Conservation (phyloP, 1,139 yeast genomes). For the Blastobotrys ciferrii region DNA sequence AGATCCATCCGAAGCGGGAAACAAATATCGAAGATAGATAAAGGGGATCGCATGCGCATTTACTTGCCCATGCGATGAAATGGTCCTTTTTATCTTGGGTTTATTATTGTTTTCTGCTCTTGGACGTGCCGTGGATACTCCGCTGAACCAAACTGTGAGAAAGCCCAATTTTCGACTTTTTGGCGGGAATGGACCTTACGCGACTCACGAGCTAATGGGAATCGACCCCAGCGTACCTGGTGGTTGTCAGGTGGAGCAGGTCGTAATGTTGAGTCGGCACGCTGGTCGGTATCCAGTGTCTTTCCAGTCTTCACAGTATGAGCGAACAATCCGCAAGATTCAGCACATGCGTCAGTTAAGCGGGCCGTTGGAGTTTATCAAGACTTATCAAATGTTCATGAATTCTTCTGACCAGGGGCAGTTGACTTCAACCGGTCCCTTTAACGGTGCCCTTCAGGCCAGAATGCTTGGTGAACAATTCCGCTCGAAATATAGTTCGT, state of each 20-base stretch:
- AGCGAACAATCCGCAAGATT: slow-evolving; percentile 8
- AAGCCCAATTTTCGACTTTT: slow-evolving; percentile 9
- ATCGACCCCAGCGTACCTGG: slow-evolving; percentile 33
- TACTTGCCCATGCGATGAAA: no score
- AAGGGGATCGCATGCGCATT: no score
- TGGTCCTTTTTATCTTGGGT: no score
- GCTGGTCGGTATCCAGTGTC: slow-evolving; percentile 23
- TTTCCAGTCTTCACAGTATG: slow-evolving; percentile 9
- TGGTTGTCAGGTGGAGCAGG: slow-evolving; percentile 21
- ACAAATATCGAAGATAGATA: no score
- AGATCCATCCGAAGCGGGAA: no score
- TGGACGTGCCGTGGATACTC: no score
- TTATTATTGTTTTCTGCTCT: no score
- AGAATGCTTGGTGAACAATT: slow-evolving; percentile 15
- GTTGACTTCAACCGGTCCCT: slow-evolving; percentile 22
- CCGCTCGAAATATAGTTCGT: slow-evolving; percentile 13
- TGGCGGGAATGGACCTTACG: slow-evolving; percentile 16
- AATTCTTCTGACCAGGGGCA: slow-evolving; percentile 15
- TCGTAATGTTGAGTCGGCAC: slow-evolving; percentile 23
- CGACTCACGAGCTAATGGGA: slow-evolving; percentile 46
- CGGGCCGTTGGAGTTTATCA: slow-evolving; percentile 22
- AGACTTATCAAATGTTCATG: slow-evolving; percentile 17
- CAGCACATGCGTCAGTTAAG: slow-evolving; percentile 7
- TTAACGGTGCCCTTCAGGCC: slow-evolving; percentile 19
- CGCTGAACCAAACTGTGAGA: no score